These are phyloP conservation scores for Fusarium sp. DNA, from an alignment of 2,329 filamentous ascomycete species.

Conservation along the genomic window DNA sequence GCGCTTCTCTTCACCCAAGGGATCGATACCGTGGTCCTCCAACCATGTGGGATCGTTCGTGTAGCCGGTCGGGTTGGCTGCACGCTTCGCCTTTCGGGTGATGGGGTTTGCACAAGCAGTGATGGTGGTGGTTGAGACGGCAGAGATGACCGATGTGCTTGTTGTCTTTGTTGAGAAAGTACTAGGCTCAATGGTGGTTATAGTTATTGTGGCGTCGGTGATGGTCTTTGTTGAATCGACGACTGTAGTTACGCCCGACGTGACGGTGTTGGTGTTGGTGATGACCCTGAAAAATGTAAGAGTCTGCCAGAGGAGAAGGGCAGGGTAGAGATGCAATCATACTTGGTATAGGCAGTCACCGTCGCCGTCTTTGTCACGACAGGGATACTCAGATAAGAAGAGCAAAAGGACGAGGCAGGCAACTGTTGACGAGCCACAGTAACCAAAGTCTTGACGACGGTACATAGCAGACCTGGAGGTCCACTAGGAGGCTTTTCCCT, in stretches of 20 bases:
- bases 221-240: neutral
- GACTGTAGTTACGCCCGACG: neutral
- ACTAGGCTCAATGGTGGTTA: neutral
- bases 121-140: neutral
- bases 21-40: neutral
- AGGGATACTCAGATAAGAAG: neutral
- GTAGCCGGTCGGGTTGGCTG: neutral
- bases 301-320: neutral
- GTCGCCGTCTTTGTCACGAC: neutral
- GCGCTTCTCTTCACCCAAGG: neutral
- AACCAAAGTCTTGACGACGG: neutral
- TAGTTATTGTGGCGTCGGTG: neutral
- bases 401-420: neutral
- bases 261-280: neutral
- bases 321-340: neutral
- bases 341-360: neutral
- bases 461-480: neutral
- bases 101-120: neutral
- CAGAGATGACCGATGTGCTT: neutral
- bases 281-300: neutral
- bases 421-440: neutral
- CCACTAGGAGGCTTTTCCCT: neutral
- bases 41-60: neutral
- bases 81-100: neutral
- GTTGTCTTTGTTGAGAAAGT: neutral